These are phyloP conservation scores for Alternaria gaisen DNA, from an alignment of 2,329 filamentous ascomycete genomes.

Conservation along the genomic window DNA sequence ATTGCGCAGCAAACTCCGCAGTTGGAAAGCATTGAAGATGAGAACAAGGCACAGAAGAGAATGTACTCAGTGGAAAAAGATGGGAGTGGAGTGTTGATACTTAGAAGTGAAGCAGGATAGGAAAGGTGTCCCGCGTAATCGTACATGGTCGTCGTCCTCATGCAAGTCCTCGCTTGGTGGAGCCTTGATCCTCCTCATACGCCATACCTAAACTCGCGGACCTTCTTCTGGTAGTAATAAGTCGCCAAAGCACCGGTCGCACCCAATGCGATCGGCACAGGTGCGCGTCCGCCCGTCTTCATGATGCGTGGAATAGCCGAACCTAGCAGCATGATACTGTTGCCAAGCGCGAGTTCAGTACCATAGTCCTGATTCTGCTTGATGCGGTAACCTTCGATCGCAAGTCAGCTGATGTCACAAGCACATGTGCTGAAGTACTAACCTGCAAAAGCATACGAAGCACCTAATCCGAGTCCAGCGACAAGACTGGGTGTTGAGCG, in stretches of 20 bases:
- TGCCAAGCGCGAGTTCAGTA: constrained; percentile 39
- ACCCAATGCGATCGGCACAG: constrained; percentile 38
- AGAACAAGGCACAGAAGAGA: not conserved
- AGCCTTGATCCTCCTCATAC: constrained; percentile 20
- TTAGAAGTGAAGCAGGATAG: constrained; percentile 4
- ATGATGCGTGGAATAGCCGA: constrained; percentile 39
- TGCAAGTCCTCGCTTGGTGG: not conserved
- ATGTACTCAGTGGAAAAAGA: not conserved
- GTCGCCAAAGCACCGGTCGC: constrained; percentile 36
- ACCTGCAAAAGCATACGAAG: constrained; percentile 40
- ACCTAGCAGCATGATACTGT: constrained; percentile 34
- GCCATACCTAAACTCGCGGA: constrained; percentile 41
- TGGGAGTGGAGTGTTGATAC: constrained; percentile 1
- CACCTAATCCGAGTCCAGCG: constrained; percentile 37
- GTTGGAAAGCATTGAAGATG: not conserved
- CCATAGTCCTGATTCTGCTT: constrained; percentile 43
- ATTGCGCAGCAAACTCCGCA: constrained; percentile 7
- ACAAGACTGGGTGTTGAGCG: constrained; percentile 41
- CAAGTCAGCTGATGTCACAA: not conserved
- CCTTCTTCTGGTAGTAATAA: constrained; percentile 43
- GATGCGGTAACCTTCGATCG: constrained; percentile 33
- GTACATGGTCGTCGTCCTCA: not conserved
- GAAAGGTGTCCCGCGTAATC: not conserved
- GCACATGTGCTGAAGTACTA: not conserved
- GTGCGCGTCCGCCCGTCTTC: constrained; percentile 39